A percentile compares a stretch with the other conserved stretches of the same genome.
phyloP scores from a whole-genome alignment of 495 filamentous ascomycete genomes.

The Usnea hakonensis region DNA sequence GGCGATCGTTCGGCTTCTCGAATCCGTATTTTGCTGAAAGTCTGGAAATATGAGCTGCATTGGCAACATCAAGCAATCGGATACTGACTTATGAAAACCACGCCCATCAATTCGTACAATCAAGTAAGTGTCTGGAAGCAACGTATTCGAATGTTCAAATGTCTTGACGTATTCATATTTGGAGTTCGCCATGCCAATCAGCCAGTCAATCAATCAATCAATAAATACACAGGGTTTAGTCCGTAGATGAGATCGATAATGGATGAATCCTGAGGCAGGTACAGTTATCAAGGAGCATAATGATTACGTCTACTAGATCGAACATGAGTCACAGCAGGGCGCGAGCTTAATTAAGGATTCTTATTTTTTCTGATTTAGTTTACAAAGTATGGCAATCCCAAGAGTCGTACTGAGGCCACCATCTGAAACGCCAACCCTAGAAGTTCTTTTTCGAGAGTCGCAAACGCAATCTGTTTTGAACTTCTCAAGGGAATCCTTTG shows the following conservation, averaged over 20 bases:
- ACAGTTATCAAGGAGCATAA: neutral
- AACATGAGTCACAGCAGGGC: conserved; percentile 1
- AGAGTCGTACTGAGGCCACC: neutral
- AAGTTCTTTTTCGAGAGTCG: neutral
- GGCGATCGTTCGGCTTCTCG: conserved; percentile 82
- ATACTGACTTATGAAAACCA: conserved; percentile 74
- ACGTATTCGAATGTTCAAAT: conserved; percentile 72
- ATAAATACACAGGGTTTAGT: neutral
- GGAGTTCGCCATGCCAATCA: conserved; percentile 64
- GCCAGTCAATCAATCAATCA: too few species aligned
- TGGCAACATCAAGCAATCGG: neutral
- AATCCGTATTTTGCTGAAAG: conserved; percentile 77
- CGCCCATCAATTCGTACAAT: conserved; percentile 88
- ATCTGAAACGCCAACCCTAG: neutral
- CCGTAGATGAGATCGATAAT: neutral
- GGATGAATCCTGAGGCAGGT: neutral
- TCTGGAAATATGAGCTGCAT: conserved; percentile 32
- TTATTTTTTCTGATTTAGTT: neutral
- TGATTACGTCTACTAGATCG: neutral
- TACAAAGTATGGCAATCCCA: neutral
- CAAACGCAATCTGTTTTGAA: conserved; percentile 2
- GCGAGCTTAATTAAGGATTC: neutral
- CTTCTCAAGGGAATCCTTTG: neutral
- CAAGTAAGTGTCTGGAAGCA: conserved; percentile 89
- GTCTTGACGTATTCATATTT: conserved; percentile 87